Evolutionary conservation across 495 filamentous ascomycete species (phyloP), one percentile per base, ranked within the genome.

Genomic region (Podospora pseudocomata): DNA sequence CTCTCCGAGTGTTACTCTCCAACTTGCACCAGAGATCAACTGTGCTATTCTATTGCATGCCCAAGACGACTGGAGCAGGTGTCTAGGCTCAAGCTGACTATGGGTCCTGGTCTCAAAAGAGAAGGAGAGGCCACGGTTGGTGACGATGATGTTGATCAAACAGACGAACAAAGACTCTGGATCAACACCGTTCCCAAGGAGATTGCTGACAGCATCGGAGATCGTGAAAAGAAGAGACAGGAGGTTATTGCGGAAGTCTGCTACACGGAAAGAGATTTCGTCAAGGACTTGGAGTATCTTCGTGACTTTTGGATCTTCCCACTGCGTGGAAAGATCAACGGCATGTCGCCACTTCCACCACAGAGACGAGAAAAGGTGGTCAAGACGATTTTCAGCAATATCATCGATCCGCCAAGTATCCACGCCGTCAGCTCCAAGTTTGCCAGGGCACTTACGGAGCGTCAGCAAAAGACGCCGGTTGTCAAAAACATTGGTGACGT

Each of bases 221-320:
- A 99, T 67, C 87, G 85, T 68, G 95, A 99, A 76, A 96, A 96
- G 88, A 98, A 97, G 80, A 88, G 96, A 11, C 96, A 99, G 75
- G 96, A 99, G 75, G 89, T 98, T 67, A 97, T 99, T 69, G 97
- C 94, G 27, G 96, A 99, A 76, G 89, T 97, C 70, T 97, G 96
- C 88, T 99, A 99, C 78, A 99, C 96, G 0, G 96, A 99, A 78
- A 88, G 96, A 54, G 96, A 99, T 79, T 99, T 99, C 72, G 96
- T 99, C 76, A 99, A 99, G 82, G 96, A 99, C 76, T 83, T 99
- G 71, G 96, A 99, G 76, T 99, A 99, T 74, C 80, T 99, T 32
- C 88, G 94, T 67, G 96, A 99, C 80, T 98, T 98, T 86, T 99
- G 96, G 96, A 97, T 98, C 83, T 87, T 92, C 70, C 96, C 96